Conservation (phyloP, 148 eudicot genomes). For the Camellia granthamiana region DNA sequence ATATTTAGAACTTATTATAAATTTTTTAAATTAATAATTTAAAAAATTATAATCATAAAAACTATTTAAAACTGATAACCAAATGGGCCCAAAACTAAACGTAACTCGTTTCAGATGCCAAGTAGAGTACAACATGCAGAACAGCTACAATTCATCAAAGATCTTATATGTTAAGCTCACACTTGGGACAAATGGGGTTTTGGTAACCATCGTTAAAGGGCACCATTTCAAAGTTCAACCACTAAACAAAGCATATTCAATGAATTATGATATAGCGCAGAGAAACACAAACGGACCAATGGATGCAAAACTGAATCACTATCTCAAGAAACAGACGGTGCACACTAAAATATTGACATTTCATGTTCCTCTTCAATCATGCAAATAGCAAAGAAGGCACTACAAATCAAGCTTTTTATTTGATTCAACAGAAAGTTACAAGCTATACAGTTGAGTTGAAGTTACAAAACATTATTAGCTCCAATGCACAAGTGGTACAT, state of each 20-base stretch:
- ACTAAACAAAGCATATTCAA: background rate
- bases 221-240: background rate
- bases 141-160: background rate
- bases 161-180: background rate
- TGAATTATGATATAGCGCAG: background rate
- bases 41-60: no score
- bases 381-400: background rate
- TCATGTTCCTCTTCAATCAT: no score
- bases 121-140: background rate
- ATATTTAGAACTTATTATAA: no score
- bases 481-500: background rate
- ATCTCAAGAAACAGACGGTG: background rate
- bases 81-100: background rate
- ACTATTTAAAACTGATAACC: no score
- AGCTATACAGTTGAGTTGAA: background rate
- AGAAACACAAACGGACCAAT: background rate
- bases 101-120: background rate
- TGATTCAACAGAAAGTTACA: background rate
- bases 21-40: no score
- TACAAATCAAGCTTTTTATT: background rate
- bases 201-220: no score
- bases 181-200: no score
- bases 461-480: background rate
- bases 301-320: background rate
- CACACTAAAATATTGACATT: no score